These are phyloP conservation scores for Cordyceps fumosorosea DNA, from an alignment of 2,329 filamentous ascomycete genomes.

Conservation along the genomic window DNA sequence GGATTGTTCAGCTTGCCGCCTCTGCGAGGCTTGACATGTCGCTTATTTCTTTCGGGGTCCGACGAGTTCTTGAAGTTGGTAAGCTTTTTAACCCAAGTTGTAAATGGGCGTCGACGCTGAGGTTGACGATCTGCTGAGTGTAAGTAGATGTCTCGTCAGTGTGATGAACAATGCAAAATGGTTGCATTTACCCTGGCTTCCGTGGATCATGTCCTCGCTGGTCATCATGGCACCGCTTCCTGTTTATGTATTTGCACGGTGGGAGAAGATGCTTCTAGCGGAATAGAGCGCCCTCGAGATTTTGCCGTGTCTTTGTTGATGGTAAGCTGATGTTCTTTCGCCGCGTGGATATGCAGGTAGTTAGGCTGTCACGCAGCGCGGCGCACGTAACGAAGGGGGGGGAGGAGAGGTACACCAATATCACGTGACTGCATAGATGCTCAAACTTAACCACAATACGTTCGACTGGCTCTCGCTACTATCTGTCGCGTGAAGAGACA, in stretches of 20 bases:
- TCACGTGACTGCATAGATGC: conserved; percentile 4
- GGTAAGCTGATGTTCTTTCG: background rate
- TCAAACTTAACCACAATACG: background rate
- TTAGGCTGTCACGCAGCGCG: background rate
- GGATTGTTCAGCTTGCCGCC: conserved; percentile 72
- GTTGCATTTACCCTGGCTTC: conserved; percentile 35
- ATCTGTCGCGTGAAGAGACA: background rate
- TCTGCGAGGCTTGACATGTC: conserved; percentile 46
- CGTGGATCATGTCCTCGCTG: conserved; percentile 30
- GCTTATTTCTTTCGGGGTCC: conserved; percentile 42
- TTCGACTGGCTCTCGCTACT: background rate
- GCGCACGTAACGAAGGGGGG: background rate
- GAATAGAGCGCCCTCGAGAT: background rate
- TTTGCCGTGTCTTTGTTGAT: background rate
- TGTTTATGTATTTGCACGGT: background rate
- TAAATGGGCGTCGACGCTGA: conserved; percentile 76
- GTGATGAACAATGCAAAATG: conserved; percentile 12
- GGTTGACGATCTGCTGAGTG: conserved; percentile 53
- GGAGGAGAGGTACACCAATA: background rate
- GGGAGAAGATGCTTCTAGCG: background rate
- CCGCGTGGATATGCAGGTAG: background rate
- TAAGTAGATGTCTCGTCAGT: conserved; percentile 23
- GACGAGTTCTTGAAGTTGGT: conserved; percentile 76
- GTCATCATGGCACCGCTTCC: conserved; percentile 24
- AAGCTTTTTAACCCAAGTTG: conserved; percentile 90